These are phyloP conservation scores for Teunomyces pallodes DNA, from an alignment of 805 yeast species.

Conservation along the genomic window DNA sequence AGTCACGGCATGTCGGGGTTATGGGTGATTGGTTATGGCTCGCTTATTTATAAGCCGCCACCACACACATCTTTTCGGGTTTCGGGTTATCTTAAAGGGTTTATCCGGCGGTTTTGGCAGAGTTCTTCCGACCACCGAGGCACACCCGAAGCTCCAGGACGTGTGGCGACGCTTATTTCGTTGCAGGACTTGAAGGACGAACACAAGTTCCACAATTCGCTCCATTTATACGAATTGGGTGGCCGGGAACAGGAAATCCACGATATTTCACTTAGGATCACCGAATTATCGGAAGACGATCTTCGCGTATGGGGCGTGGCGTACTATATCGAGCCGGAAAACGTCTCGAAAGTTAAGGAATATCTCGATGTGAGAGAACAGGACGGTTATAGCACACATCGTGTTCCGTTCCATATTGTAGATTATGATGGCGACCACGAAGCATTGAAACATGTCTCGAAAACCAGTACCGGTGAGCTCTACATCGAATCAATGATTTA, in stretches of 20 bases:
- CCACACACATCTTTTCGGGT: slow-evolving; percentile 60
- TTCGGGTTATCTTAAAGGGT: slow-evolving; percentile 76
- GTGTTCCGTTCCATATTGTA: slow-evolving; percentile 59
- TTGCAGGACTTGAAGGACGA: slow-evolving; percentile 49
- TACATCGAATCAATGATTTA: slow-evolving; percentile 62
- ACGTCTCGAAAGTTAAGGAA: slow-evolving; percentile 58
- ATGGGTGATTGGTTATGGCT: slow-evolving; percentile 92
- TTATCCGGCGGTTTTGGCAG: slow-evolving; percentile 86
- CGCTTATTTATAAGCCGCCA: slow-evolving; percentile 87
- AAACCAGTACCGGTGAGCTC: slow-evolving; percentile 33
- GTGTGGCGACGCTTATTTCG: slow-evolving; percentile 81
- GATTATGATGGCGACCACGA: slow-evolving; percentile 9
- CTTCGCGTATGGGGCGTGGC: slow-evolving; percentile 77
- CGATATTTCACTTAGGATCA: slow-evolving; percentile 12
- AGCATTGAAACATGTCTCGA: slow-evolving; percentile 15
- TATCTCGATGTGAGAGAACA: slow-evolving; percentile 83
- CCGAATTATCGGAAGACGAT: slow-evolving; percentile 37
- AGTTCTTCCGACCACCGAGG: slow-evolving; percentile 88
- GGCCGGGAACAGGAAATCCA: slow-evolving; percentile 12
- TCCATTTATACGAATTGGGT: slow-evolving; percentile 32
- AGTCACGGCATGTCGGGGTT: slow-evolving; percentile 29
- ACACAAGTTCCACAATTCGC: slow-evolving; percentile 40
- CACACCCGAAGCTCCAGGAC: slow-evolving; percentile 79
- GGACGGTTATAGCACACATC: slow-evolving; percentile 77
- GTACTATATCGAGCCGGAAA: slow-evolving; percentile 68